phyloP scores from a whole-genome alignment of 1,284 basidiomycete genomes.

The Bjerkandera adusta region DNA sequence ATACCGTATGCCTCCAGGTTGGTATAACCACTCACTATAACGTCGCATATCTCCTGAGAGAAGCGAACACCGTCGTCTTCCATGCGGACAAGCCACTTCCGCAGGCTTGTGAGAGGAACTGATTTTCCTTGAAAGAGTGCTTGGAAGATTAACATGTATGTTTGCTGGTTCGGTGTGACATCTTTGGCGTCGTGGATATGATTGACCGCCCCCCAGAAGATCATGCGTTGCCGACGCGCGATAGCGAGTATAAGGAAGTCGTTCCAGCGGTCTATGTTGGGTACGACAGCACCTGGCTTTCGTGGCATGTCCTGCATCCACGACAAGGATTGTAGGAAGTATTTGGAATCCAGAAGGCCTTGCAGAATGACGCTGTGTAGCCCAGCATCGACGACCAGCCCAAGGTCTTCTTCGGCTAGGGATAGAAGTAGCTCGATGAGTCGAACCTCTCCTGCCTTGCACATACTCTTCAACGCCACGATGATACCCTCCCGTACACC shows the following conservation, averaged over 20 bases:
- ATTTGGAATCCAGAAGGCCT: constrained; percentile 8
- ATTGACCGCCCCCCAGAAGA: constrained; percentile 1
- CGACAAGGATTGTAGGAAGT: constrained; percentile 18
- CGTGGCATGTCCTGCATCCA: constrained; percentile 51
- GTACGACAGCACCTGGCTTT: constrained; percentile 45
- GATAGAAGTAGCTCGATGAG: neutral
- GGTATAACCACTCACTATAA: constrained; percentile 1
- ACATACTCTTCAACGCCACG: no score
- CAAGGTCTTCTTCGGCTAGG: neutral
- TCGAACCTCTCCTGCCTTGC: neutral
- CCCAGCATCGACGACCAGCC: neutral
- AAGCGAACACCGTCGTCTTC: constrained; percentile 9
- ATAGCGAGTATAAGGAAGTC: neutral
- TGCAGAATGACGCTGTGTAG: constrained; percentile 11
- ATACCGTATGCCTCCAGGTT: neutral
- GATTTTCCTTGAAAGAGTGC: neutral
- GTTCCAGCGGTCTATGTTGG: constrained; percentile 19
- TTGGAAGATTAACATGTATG: constrained; percentile 1
- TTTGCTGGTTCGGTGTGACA: neutral
- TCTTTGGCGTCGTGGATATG: neutral
- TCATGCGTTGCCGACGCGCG: neutral
- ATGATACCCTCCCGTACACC: no score
- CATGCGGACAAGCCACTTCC: constrained; percentile 14
- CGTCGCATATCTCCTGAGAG: neutral
- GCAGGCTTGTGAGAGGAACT: neutral